These are phyloP conservation scores for Trichosanthes truncata DNA, from an alignment of 306 rosid species.

Conservation along the genomic window DNA sequence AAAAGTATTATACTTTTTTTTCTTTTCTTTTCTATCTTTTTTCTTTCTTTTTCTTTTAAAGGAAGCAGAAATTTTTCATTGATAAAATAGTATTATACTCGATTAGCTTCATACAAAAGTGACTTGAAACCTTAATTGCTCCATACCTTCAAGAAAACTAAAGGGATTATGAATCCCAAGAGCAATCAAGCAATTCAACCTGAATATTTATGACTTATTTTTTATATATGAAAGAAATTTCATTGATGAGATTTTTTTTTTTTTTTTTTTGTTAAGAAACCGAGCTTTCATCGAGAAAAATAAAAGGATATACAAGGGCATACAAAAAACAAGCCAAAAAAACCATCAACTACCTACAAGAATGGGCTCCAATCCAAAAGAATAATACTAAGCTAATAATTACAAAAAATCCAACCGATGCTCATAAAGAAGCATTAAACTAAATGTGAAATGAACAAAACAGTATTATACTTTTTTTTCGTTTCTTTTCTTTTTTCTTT, in stretches of 20 bases:
- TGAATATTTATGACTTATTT: background rate
- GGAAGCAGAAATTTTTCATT: background rate
- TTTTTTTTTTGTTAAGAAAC: too few species aligned
- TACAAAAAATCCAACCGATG: too few species aligned
- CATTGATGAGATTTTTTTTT: background rate
- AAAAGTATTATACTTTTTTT: background rate
- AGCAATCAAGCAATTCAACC: background rate
- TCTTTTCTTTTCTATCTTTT: background rate
- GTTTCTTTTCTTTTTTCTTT: background rate
- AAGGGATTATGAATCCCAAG: background rate
- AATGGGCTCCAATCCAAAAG: too few species aligned
- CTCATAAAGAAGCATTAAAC: constrained; percentile 7
- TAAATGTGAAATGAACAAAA: constrained; percentile 24
- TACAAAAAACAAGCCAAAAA: too few species aligned
- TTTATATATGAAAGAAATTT: background rate
- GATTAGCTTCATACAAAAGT: background rate
- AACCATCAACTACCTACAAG: too few species aligned
- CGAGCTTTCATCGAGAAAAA: too few species aligned
- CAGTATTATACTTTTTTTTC: background rate
- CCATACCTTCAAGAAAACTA: background rate
- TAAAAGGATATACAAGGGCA: too few species aligned
- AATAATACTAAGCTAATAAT: too few species aligned
- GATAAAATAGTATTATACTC: background rate
- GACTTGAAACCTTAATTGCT: background rate
- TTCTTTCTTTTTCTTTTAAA: background rate